These are phyloP conservation scores for Leccinum pellstonianum DNA, from an alignment of 768 basidiomycete species.

Conservation along the genomic window DNA sequence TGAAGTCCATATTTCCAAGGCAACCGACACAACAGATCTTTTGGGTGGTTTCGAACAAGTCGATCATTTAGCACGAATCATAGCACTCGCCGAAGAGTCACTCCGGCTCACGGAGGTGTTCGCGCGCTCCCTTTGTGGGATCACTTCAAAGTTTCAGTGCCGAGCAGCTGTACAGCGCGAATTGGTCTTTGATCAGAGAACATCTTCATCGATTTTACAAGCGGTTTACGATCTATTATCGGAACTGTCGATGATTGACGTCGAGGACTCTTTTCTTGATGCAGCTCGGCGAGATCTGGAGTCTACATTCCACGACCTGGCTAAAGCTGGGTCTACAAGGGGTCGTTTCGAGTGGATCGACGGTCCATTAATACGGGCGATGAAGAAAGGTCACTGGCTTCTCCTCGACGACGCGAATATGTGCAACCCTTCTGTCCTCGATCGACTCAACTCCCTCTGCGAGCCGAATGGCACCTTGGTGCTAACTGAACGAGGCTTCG, in stretches of 20 bases:
- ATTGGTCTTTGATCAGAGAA: constrained; percentile 16
- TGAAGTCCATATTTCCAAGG: constrained; percentile 78
- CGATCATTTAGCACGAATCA: constrained; percentile 46
- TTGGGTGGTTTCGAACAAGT: constrained; percentile 95
- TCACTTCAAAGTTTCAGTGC: constrained; percentile 18
- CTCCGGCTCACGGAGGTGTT: constrained; percentile 39
- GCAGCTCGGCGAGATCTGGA: constrained; percentile 15
- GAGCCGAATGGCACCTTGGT: constrained; percentile 79
- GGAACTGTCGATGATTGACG: constrained; percentile 21
- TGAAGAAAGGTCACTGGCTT: constrained; percentile 87
- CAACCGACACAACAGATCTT: constrained; percentile 92
- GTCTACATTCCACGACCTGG: constrained; percentile 24
- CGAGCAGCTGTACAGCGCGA: constrained; percentile 14
- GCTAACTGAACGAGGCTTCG: constrained; percentile 87
- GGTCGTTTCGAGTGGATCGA: constrained; percentile 93
- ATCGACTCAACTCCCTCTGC: constrained; percentile 94
- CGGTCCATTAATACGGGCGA: constrained; percentile 83
- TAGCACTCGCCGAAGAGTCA: constrained; percentile 40
- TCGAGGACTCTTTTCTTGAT: constrained; percentile 13
- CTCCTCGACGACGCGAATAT: constrained; percentile 91
- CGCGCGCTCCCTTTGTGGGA: constrained; percentile 35
- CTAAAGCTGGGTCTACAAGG: constrained; percentile 25
- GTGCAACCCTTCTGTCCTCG: constrained; percentile 93
- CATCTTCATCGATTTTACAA: constrained; percentile 24
- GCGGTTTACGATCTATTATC: constrained; percentile 30